Evolutionary conservation across 1,139 yeast genomes (phyloP).

Genomic region (Candida tunisiensis): DNA sequence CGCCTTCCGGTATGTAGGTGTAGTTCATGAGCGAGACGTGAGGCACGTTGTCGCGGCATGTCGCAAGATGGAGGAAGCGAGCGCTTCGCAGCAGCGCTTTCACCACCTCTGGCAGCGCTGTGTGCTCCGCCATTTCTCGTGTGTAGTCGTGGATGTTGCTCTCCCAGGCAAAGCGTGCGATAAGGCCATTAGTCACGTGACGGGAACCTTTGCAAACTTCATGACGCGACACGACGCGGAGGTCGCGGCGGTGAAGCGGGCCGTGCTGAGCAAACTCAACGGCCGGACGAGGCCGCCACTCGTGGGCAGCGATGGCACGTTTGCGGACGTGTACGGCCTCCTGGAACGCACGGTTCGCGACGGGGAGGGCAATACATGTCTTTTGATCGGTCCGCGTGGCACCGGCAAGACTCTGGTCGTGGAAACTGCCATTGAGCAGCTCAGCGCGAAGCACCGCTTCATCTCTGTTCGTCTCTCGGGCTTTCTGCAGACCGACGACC

Average conservation of each 20-base stretch:
- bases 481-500: conserved; percentile 56
- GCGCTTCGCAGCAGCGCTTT: no score
- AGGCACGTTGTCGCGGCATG: conserved; percentile 50
- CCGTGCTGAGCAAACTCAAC: neutral
- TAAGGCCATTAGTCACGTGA: no score
- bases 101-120: no score
- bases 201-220: no score
- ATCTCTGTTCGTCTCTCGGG: conserved; percentile 56
- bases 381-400: conserved; percentile 67
- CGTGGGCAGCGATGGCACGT: conserved; percentile 15
- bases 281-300: neutral
- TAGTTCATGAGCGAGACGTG: conserved; percentile 85
- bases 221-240: no score
- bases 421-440: conserved; percentile 34
- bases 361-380: conserved; percentile 67
- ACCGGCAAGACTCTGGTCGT: conserved; percentile 60
- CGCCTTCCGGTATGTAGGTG: conserved; percentile 32
- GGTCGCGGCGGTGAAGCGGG: neutral
- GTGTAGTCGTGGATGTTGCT: no score
- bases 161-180: no score
- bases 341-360: conserved; percentile 50
- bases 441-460: conserved; percentile 30
- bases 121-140: no score
- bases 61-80: conserved; percentile 79
- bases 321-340: conserved; percentile 33